These are phyloP conservation scores for Wolfiporia cocos DNA, from an alignment of 1,284 basidiomycete species.

Conservation along the genomic window DNA sequence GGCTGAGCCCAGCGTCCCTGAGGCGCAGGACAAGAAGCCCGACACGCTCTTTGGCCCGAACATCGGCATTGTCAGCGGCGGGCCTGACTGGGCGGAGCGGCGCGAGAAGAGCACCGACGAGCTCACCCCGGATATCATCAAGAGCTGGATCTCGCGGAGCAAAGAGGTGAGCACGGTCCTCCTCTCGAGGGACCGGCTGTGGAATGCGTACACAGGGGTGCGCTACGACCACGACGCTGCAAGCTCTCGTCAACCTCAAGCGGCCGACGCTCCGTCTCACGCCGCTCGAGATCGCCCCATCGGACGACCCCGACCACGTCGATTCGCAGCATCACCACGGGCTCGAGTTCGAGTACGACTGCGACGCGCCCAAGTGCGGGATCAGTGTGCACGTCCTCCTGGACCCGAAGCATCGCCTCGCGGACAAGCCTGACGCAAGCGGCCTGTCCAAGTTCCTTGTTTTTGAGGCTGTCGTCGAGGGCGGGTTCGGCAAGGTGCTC, in stretches of 20 bases:
- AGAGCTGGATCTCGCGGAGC: constrained; percentile 77
- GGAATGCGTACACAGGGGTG: constrained; percentile 40
- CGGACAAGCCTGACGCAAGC: constrained; percentile 32
- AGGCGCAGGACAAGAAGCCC: constrained; percentile 36
- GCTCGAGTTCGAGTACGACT: constrained; percentile 86
- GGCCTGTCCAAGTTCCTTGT: constrained; percentile 51
- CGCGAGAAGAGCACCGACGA: constrained; percentile 51
- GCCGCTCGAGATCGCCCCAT: constrained; percentile 47
- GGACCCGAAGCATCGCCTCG: constrained; percentile 48
- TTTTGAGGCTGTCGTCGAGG: constrained; percentile 69
- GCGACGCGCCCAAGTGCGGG: constrained; percentile 76
- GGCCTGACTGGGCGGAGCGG: constrained; percentile 38
- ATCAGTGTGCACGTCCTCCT: constrained; percentile 72
- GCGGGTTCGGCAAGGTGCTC: constrained; percentile 74
- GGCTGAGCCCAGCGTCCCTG: constrained; percentile 18
- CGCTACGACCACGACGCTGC: constrained; percentile 83
- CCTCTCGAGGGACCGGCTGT: not conserved
- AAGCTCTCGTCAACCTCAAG: constrained; percentile 89
- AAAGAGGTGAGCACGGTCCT: constrained; percentile 57
- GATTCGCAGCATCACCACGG: constrained; percentile 58
- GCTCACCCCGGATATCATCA: constrained; percentile 73
- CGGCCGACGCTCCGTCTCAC: constrained; percentile 73
- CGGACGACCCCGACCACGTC: constrained; percentile 34
- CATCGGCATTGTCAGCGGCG: constrained; percentile 46
- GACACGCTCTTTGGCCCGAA: constrained; percentile 65